Percentiles rank a stretch among this genome's conserved stretches.
phyloP scores from a whole-genome alignment of 2,329 filamentous ascomycete species.

The Apiospora rasikravindrae region DNA sequence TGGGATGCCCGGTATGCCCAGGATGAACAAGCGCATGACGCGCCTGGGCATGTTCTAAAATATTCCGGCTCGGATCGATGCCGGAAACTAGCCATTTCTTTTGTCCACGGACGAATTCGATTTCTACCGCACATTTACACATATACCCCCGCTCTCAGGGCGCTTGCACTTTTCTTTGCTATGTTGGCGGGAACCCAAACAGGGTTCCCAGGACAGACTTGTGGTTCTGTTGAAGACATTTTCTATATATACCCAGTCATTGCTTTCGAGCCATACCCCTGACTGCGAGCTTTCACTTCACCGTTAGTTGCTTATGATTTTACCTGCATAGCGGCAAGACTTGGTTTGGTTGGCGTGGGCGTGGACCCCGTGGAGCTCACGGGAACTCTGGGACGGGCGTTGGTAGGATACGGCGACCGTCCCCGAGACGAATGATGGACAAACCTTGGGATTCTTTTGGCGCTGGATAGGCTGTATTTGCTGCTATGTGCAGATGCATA shows the following conservation, averaged over 20 bases:
- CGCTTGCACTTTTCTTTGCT: background rate
- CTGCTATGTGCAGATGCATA: background rate
- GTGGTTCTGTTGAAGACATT: background rate
- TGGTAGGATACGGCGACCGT: background rate
- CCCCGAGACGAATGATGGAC: slow-evolving; percentile 4
- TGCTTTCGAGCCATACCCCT: slow-evolving; percentile 13
- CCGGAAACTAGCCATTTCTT: background rate
- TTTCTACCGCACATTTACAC: background rate
- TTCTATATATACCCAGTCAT: slow-evolving; percentile 9
- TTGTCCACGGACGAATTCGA: background rate
- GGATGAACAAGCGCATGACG: slow-evolving; percentile 68
- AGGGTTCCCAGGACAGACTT: background rate
- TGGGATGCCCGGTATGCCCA: slow-evolving; percentile 41
- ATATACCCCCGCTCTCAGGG: background rate
- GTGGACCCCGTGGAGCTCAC: background rate
- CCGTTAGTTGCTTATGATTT: slow-evolving; percentile 8
- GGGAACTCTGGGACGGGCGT: background rate
- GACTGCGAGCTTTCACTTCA: background rate
- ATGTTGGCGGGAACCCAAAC: background rate
- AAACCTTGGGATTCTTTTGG: background rate
- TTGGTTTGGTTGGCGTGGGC: slow-evolving; percentile 11
- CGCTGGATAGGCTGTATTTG: background rate
- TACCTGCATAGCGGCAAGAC: background rate
- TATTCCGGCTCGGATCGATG: background rate
- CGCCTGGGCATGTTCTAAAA: slow-evolving; percentile 60